Percentiles rank a stretch among this genome's conserved stretches.
Conservation (phyloP, 1,284 basidiomycete species). For the Fomitopsis pinicola region DNA sequence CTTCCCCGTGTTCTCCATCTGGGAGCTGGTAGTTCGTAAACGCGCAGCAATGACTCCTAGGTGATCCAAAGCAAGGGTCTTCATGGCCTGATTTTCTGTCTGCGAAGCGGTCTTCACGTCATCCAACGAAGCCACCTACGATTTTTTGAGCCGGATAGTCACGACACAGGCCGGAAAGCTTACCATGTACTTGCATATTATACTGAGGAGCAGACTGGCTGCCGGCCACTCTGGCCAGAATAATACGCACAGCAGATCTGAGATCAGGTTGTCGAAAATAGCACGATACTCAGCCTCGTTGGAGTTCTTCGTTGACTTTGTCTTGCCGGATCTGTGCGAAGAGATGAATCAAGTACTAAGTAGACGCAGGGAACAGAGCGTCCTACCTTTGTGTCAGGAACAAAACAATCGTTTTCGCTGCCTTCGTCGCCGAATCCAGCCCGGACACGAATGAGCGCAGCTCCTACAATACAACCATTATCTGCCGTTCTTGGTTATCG, state of each 20-base stretch:
- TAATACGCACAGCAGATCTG: conserved; percentile 84
- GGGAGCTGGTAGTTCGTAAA: conserved; percentile 59
- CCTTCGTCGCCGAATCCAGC: conserved; percentile 77
- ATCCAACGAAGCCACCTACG: conserved; percentile 71
- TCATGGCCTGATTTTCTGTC: conserved; percentile 76
- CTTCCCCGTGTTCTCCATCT: conserved; percentile 31
- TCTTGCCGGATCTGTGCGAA: conserved; percentile 60
- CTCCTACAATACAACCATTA: conserved; percentile 39
- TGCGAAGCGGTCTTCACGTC: conserved; percentile 68
- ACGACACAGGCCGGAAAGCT: background rate
- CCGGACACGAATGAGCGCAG: conserved; percentile 61
- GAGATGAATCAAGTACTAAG: background rate
- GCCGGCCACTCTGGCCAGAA: conserved; percentile 98
- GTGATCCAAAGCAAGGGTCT: conserved; percentile 88
- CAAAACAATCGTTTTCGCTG: conserved; percentile 78
- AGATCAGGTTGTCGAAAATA: conserved; percentile 87
- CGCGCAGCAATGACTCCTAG: conserved; percentile 87
- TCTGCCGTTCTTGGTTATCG: background rate
- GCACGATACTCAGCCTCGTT: conserved; percentile 89
- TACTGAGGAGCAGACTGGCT: conserved; percentile 74
- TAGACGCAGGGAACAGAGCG: background rate
- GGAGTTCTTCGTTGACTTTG: conserved; percentile 81
- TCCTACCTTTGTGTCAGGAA: conserved; percentile 78
- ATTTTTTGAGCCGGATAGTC: background rate
- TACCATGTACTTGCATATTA: conserved; percentile 83